Evolutionary conservation across 164 flowering plant genomes (phyloP).

Genomic region (Dillenia suffruticosa): DNA sequence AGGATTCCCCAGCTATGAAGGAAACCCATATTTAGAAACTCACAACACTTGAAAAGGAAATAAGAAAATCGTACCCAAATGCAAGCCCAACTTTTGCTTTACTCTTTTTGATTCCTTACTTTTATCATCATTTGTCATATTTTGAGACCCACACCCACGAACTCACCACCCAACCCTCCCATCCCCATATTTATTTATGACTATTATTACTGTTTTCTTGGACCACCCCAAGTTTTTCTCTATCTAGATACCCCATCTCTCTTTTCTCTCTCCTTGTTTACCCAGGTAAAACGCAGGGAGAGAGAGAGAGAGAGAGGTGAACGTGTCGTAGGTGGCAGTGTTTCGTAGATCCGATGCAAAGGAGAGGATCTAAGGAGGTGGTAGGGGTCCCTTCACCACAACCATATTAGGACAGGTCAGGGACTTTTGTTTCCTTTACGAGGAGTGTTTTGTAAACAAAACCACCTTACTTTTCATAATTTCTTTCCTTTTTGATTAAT

Average conservation of each 20-base stretch:
- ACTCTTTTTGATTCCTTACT: neutral
- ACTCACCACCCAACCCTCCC: too few relatives aligned
- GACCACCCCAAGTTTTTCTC: too few relatives aligned
- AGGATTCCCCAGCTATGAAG: constrained; percentile 13
- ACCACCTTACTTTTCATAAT: too few relatives aligned
- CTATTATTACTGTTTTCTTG: too few relatives aligned
- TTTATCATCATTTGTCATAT: too few relatives aligned
- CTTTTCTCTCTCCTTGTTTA: neutral
- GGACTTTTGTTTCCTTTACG: constrained; percentile 10
- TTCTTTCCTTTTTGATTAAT: too few relatives aligned
- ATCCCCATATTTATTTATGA: too few relatives aligned
- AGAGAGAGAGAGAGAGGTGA: neutral
- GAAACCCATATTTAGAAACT: constrained; percentile 15
- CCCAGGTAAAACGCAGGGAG: neutral
- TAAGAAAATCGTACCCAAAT: neutral
- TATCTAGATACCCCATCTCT: neutral
- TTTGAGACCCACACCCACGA: too few relatives aligned
- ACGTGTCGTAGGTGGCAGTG: constrained; percentile 20
- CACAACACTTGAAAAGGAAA: neutral
- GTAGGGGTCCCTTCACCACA: neutral
- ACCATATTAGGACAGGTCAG: constrained; percentile 1
- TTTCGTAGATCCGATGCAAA: constrained; percentile 28
- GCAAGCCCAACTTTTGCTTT: neutral
- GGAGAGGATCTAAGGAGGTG: constrained; percentile 20
- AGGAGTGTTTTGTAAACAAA: neutral